Conservation (phyloP, 768 basidiomycete genomes). For the Guyanaporus albipodus region DNA sequence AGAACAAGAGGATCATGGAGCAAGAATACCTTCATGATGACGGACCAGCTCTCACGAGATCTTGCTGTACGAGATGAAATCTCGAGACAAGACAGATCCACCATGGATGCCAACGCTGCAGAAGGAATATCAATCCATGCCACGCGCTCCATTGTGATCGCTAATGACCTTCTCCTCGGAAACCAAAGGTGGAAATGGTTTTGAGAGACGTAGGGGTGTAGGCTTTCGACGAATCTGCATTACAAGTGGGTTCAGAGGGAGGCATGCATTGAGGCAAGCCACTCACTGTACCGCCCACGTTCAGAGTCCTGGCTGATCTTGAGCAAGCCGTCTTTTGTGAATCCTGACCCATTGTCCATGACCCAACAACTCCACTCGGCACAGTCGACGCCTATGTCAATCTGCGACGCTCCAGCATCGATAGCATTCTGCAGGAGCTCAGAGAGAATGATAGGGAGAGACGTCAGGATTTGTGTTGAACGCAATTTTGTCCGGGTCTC, state of each 20-base stretch:
- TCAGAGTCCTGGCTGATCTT: slow-evolving; percentile 49
- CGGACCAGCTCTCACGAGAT: slow-evolving; percentile 65
- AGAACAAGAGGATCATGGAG: neutral
- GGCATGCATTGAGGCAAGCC: neutral
- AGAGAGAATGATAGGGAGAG: slow-evolving; percentile 71
- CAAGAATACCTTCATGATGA: slow-evolving; percentile 67
- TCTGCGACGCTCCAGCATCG: slow-evolving; percentile 67
- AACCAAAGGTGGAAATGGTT: slow-evolving; percentile 70
- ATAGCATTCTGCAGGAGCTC: slow-evolving; percentile 90
- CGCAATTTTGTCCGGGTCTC: slow-evolving; percentile 70
- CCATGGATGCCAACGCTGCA: slow-evolving; percentile 79
- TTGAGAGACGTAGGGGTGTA: slow-evolving; percentile 50
- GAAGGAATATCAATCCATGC: slow-evolving; percentile 5
- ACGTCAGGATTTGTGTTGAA: slow-evolving; percentile 81
- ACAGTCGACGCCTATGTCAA: slow-evolving; percentile 72
- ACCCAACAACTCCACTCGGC: slow-evolving; percentile 83
- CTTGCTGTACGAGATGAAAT: slow-evolving; percentile 69
- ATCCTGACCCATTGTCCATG: slow-evolving; percentile 79
- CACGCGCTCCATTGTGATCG: slow-evolving; percentile 1
- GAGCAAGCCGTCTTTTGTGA: slow-evolving; percentile 56
- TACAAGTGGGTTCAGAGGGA: neutral
- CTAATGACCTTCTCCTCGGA: slow-evolving; percentile 83
- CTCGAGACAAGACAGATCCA: slow-evolving; percentile 75
- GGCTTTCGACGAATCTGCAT: slow-evolving; percentile 71
- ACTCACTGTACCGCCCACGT: slow-evolving; percentile 66